A percentile compares a stretch with the other conserved stretches of the same genome.
Evolutionary conservation across 2,329 filamentous ascomycete species (phyloP).

Genomic region (Canariomyces notabilis): DNA sequence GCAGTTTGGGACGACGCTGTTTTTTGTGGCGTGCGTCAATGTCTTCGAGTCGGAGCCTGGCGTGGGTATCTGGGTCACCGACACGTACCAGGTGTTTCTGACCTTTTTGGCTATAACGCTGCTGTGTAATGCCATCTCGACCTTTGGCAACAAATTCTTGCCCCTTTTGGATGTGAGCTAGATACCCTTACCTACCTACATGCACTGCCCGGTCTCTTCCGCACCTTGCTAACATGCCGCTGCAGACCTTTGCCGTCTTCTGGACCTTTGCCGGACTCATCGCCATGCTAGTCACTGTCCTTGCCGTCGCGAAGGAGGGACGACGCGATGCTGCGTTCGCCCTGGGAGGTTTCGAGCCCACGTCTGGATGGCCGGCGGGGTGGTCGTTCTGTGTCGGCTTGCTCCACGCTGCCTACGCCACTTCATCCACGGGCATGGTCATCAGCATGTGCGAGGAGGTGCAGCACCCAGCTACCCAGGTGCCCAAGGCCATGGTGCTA

Average conservation of each 20-base stretch:
- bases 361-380: conserved; percentile 62
- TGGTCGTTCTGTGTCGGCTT: conserved; percentile 72
- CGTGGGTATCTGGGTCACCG: conserved; percentile 41
- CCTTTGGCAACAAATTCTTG: conserved; percentile 62
- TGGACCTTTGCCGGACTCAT: conserved; percentile 70
- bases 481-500: conserved; percentile 67
- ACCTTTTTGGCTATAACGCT: conserved; percentile 67
- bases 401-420: conserved; percentile 67
- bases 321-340: conserved; percentile 58
- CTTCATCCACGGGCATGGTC: conserved; percentile 74
- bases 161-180: conserved; percentile 62
- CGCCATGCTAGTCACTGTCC: conserved; percentile 56
- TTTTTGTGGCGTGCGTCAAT: conserved; percentile 51
- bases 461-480: conserved; percentile 58
- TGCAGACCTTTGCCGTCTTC: conserved; percentile 64
- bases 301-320: conserved; percentile 64
- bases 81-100: conserved; percentile 62
- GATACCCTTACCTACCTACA: conserved; percentile 19
- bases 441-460: conserved; percentile 76
- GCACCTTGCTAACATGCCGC: no score
- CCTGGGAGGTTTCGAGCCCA: conserved; percentile 63
- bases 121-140: conserved; percentile 59
- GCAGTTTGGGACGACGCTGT: conserved; percentile 71
- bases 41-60: conserved; percentile 46
- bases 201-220: conserved; percentile 16